Percentiles rank a stretch among this genome's conserved stretches.
Conservation (phyloP, 2,329 filamentous ascomycete species). For the Sporothrix schenckii region DNA sequence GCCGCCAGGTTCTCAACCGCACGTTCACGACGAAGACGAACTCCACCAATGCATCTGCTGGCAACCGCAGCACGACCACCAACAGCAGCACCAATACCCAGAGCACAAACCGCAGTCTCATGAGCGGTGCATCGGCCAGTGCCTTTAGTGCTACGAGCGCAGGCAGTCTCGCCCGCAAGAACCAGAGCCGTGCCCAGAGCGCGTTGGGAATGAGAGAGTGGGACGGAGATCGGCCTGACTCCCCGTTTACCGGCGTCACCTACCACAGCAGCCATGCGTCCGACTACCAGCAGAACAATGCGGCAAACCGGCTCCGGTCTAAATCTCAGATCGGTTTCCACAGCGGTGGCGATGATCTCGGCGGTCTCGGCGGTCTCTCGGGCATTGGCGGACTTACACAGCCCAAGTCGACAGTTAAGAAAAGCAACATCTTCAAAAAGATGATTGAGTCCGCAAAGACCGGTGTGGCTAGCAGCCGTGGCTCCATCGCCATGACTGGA, state of each 20-base stretch:
- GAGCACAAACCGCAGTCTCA: slow-evolving; percentile 80
- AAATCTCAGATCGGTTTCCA: slow-evolving; percentile 68
- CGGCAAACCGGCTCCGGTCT: slow-evolving; percentile 45
- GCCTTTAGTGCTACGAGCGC: slow-evolving; percentile 94
- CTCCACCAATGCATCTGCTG: slow-evolving; percentile 75
- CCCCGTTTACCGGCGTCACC: slow-evolving; percentile 75
- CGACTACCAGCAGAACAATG: slow-evolving; percentile 49
- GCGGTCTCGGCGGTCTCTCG: slow-evolving; percentile 51
- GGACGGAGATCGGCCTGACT: slow-evolving; percentile 60
- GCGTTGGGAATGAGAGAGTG: slow-evolving; percentile 63
- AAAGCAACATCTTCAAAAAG: slow-evolving; percentile 87
- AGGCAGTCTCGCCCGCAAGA: slow-evolving; percentile 83
- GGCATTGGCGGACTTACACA: slow-evolving; percentile 76
- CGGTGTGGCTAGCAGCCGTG: slow-evolving; percentile 84
- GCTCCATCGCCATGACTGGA: slow-evolving; percentile 71
- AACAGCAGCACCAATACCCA: slow-evolving; percentile 70
- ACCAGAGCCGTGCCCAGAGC: slow-evolving; percentile 61
- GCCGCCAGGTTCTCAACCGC: slow-evolving; percentile 68
- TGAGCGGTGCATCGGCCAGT: slow-evolving; percentile 90
- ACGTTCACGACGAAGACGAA: slow-evolving; percentile 89
- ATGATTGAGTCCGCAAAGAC: slow-evolving; percentile 94
- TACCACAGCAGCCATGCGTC: slow-evolving; percentile 89
- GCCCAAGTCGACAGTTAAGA: slow-evolving; percentile 75
- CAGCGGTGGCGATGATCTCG: slow-evolving; percentile 52
- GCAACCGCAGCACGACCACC: slow-evolving; percentile 68